Percentiles rank a stretch among this genome's conserved stretches.
Conservation (phyloP, 768 basidiomycete genomes). For the Chalciporus chontae region DNA sequence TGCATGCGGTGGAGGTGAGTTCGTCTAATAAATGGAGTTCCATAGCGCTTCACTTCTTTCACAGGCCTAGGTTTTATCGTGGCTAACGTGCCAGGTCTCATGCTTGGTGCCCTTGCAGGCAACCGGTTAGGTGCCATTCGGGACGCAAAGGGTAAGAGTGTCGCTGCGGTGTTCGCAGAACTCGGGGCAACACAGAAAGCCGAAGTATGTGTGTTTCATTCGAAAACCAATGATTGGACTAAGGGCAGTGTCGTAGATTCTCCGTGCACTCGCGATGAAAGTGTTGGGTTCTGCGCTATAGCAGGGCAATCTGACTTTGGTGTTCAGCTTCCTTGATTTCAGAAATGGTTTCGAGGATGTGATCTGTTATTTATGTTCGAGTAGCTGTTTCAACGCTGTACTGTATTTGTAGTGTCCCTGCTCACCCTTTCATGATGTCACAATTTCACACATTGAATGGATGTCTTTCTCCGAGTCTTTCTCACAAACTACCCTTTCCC, state of each 20-base stretch:
- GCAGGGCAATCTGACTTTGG: background rate
- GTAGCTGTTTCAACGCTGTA: background rate
- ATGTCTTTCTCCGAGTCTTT: background rate
- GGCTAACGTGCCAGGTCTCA: conserved; percentile 81
- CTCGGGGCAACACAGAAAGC: conserved; percentile 80
- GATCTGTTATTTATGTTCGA: background rate
- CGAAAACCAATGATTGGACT: background rate
- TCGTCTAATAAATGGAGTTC: conserved; percentile 8
- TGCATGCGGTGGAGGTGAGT: conserved; percentile 59
- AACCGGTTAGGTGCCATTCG: conserved; percentile 88
- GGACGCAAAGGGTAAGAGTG: conserved; percentile 93
- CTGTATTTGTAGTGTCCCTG: background rate
- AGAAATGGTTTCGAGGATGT: background rate
- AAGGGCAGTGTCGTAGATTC: conserved; percentile 46
- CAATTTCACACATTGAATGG: conserved; percentile 5
- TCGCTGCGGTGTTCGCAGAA: conserved; percentile 81
- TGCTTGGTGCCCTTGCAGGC: conserved; percentile 84
- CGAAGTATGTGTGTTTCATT: conserved; percentile 52
- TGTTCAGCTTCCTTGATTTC: background rate
- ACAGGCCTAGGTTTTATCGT: conserved; percentile 39
- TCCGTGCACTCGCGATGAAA: conserved; percentile 79
- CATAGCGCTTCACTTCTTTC: conserved; percentile 34
- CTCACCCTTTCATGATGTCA: background rate
- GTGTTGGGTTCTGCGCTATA: conserved; percentile 65
- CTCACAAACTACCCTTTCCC: background rate